These are phyloP conservation scores for Blastobotrys illinoisensis DNA, from an alignment of 1,139 yeast genomes.

Conservation along the genomic window DNA sequence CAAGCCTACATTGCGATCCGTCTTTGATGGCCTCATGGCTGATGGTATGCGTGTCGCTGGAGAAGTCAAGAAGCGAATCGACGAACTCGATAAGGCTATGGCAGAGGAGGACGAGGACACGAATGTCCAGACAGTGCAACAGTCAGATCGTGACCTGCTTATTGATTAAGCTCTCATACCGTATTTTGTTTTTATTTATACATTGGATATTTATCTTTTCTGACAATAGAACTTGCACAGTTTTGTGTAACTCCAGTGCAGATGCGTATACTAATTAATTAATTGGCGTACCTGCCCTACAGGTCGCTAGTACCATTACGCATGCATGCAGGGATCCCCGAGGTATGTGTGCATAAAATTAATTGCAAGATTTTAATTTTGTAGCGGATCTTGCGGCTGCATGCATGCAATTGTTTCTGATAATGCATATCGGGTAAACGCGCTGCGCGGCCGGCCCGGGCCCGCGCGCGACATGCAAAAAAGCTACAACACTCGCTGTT, in stretches of 20 bases:
- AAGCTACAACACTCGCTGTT: not conserved
- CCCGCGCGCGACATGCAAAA: too few species aligned
- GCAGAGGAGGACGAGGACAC: slow-evolving; percentile 27
- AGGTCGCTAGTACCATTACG: too few species aligned
- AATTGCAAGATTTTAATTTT: too few species aligned
- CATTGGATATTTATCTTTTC: not conserved
- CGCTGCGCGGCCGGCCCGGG: too few species aligned
- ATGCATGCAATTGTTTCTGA: too few species aligned
- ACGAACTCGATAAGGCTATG: slow-evolving; percentile 39
- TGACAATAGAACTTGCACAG: not conserved
- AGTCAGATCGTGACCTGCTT: slow-evolving; percentile 37
- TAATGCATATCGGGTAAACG: too few species aligned
- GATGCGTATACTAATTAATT: too few species aligned
- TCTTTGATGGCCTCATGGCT: slow-evolving; percentile 86
- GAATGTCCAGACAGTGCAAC: slow-evolving; percentile 29
- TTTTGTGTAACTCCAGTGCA: too few species aligned
- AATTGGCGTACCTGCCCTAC: too few species aligned
- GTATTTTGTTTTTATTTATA: not conserved
- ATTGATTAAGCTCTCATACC: slow-evolving; percentile 20
- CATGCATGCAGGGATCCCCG: too few species aligned
- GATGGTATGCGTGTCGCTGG: slow-evolving; percentile 89
- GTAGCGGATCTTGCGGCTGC: too few species aligned
- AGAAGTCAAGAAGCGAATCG: slow-evolving; percentile 83
- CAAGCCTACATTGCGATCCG: slow-evolving; percentile 65
- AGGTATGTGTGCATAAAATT: too few species aligned